phyloP scores from a whole-genome alignment of 202 grass and related monocot species.

The Elaeis oleifera region DNA sequence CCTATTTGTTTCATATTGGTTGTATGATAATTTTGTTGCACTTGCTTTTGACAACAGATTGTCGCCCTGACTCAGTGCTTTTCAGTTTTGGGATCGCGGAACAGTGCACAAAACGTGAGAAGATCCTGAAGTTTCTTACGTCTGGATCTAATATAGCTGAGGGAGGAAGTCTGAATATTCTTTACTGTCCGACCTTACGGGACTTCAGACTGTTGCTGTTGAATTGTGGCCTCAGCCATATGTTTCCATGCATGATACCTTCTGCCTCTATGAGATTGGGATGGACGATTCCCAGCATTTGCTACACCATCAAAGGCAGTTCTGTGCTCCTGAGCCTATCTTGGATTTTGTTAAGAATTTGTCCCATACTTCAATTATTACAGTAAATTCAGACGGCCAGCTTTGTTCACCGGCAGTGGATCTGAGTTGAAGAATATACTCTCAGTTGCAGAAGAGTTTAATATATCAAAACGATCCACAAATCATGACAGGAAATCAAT shows the following conservation, averaged over 20 bases:
- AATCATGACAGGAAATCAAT: conserved; percentile 43
- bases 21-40: neutral
- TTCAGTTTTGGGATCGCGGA: conserved; percentile 68
- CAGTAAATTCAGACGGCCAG: conserved; percentile 38
- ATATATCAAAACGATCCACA: conserved; percentile 31
- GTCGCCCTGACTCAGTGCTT: conserved; percentile 38
- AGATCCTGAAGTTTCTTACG: conserved; percentile 63
- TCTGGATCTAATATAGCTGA: conserved; percentile 28
- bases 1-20: neutral
- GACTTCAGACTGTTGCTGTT: conserved; percentile 28
- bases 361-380: conserved; percentile 30
- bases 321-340: conserved; percentile 44
- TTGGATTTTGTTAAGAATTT: conserved; percentile 33
- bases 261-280: conserved; percentile 40
- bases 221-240: conserved; percentile 31
- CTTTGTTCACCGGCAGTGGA: conserved; percentile 44
- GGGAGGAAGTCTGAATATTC: conserved; percentile 32
- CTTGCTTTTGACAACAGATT: conserved; percentile 39
- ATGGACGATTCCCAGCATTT: conserved; percentile 40
- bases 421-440: conserved; percentile 52
- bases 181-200: conserved; percentile 44
- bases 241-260: conserved; percentile 31
- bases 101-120: conserved; percentile 53
- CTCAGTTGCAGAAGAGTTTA: conserved; percentile 44
- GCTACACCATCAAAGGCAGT: conserved; percentile 32